Evolutionary conservation across 768 basidiomycete genomes (phyloP).

Genomic region (Tylopilus vinaceipallidus): DNA sequence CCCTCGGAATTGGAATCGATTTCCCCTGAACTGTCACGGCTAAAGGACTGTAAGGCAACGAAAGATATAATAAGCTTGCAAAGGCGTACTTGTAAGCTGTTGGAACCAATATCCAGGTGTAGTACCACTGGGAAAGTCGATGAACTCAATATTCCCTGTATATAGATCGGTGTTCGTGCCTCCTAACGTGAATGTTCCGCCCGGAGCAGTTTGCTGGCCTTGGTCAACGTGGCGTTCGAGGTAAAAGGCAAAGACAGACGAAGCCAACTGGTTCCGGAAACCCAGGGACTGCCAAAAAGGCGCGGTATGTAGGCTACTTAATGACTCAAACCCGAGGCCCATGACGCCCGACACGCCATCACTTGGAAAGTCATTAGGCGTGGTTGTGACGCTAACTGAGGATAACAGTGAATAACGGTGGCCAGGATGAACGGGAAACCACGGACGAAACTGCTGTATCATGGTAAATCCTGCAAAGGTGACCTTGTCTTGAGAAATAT

Average conservation of each 20-base stretch:
- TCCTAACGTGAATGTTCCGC: conserved; percentile 74
- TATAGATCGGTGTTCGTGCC: conserved; percentile 59
- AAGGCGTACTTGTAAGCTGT: conserved; percentile 45
- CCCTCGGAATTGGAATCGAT: conserved; percentile 41
- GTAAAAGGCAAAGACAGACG: conserved; percentile 63
- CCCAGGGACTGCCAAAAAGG: conserved; percentile 70
- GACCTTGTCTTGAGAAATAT: conserved; percentile 58
- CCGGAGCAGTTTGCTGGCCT: conserved; percentile 41
- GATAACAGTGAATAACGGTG: not conserved
- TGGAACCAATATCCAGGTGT: conserved; percentile 63
- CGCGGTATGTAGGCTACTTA: conserved; percentile 51
- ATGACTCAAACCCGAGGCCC: conserved; percentile 65
- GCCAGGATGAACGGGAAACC: not conserved
- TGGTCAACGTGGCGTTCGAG: conserved; percentile 51
- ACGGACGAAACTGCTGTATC: conserved; percentile 55
- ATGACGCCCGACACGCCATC: conserved; percentile 65
- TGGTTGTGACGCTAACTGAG: conserved; percentile 58
- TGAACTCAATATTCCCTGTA: conserved; percentile 70
- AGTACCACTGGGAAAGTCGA: conserved; percentile 40
- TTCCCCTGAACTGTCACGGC: conserved; percentile 62
- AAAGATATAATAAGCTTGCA: not conserved
- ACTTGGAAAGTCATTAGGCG: conserved; percentile 46
- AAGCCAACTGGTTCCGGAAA: conserved; percentile 39
- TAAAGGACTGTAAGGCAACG: conserved; percentile 29
- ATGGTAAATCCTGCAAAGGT: conserved; percentile 63